Base-by-base conservation (phyloP, 805 yeast species). In the Metschnikowia amazonensis region DNA sequence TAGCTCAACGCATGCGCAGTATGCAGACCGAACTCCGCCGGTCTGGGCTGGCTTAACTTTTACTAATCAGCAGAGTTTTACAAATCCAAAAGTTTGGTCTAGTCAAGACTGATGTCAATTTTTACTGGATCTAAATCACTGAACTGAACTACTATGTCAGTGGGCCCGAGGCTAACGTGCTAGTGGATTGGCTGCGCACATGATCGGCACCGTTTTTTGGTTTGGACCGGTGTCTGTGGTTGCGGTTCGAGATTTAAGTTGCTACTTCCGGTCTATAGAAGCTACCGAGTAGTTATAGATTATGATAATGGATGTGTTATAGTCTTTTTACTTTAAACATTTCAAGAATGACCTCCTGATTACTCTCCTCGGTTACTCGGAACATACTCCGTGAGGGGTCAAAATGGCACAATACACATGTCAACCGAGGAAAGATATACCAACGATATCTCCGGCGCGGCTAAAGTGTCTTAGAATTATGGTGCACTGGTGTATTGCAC, bases 11-110 rank as follows among this genome's bases (percentile, higher is more conserved):
- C 41, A 37, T 28, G 33, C 16, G 25, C 18, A n/a, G 18, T 28
- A n/a, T 37, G 41, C 41, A 37, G 33, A n/a, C 32, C 33, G 25
- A 14, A 28, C 33, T 37, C 25, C 25, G 33, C 41, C n/a, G n/a
- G n/a, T 10, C 32, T 25, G 9, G 14, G 16, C 14, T 24, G 20
- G n/a, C 20, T 10, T 21, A 9, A 4, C 10, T 13, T 17, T 34
- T 20, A n/a, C 16, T 20, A 21, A 21, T 9, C 25, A n/a, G n/a
- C n/a, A 5, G 9, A 7, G 27, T 18, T 5, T 32, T 14, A 5
- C 8, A 11, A 11, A 10, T 32, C 13, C 4, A 11, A 18, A 9
- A 3, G 7, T 2, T 13, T 32, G 9, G n/a, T 4, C 21, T 17
- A 31, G 34, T 1, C 23, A 21, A 21, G 6, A 6, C 23, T 21